A percentile compares a stretch with the other conserved stretches of the same genome.
Conservation (phyloP, 495 filamentous ascomycete species). For the Neurospora sp. region DNA sequence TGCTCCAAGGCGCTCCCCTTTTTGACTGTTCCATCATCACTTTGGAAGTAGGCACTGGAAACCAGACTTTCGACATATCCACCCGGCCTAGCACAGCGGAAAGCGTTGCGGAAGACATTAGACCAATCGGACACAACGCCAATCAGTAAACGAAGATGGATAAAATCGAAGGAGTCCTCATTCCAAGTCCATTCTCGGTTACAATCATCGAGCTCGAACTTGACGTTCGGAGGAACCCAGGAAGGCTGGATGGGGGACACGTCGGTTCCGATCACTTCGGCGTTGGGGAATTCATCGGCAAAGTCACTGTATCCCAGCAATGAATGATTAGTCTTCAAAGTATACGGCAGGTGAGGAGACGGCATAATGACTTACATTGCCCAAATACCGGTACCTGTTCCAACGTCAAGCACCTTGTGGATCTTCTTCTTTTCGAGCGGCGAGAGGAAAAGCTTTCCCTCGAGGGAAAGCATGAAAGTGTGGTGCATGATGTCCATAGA, state of each 20-base stretch:
- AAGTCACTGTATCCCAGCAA: slow-evolving; percentile 33
- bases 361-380: neutral
- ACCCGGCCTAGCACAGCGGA: slow-evolving; percentile 2
- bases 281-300: slow-evolving; percentile 36
- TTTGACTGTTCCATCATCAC: neutral
- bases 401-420: slow-evolving; percentile 47
- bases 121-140: slow-evolving; percentile 44
- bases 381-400: slow-evolving; percentile 34
- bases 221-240: slow-evolving; percentile 33
- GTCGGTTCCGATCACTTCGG: slow-evolving; percentile 44
- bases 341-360: fast-evolving
- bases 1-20: neutral
- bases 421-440: slow-evolving; percentile 35
- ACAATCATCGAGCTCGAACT: slow-evolving; percentile 42
- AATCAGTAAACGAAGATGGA: slow-evolving; percentile 42
- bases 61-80: slow-evolving; percentile 1
- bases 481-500: slow-evolving; percentile 22
- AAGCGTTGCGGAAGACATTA: slow-evolving; percentile 26
- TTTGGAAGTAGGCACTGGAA: neutral
- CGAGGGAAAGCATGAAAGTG: slow-evolving; percentile 13
- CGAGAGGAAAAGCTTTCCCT: slow-evolving; percentile 39
- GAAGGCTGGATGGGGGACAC: slow-evolving; percentile 34
- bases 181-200: slow-evolving; percentile 35
- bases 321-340: neutral
- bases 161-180: slow-evolving; percentile 43